Base-by-base conservation (phyloP, 2,329 filamentous ascomycete genomes). In the Calonectria naviculata region DNA sequence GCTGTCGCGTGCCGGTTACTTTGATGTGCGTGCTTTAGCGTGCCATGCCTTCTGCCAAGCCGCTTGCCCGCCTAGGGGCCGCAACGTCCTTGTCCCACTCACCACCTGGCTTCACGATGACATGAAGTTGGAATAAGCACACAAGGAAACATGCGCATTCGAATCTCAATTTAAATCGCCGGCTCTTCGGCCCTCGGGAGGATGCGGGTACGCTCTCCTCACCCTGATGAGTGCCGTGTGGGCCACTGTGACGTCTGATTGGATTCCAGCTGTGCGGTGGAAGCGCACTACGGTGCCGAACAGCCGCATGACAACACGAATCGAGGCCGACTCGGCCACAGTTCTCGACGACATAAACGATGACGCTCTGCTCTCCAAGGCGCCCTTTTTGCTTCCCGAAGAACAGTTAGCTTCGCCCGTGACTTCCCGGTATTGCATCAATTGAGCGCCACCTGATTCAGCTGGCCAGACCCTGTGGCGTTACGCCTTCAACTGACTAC, bases 211-310 rank as follows among this genome's bases (percentile, higher is more conserved):
- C 31, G 36, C 15, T 54, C 15, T 54, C 19, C 31, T 52, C 24
- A 54, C 46, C 52, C 24, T 44, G 56, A 24, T 61, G 56, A 13
- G 44, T 44, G 13, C 24, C 52, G 36, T 24, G 56, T 44, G 56
- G 56, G 56, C 56, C 56, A 31, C 19, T 36, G 49, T 9, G 38
- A 17, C 36, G 63, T 34, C 4, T 65, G 63, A 65, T 65, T 65
- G 63, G 63, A 56, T 65, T 65, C 52, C 52, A 58, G 52, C 21
- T 29, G 26, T n/a, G 46, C 26, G 62, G 47, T 42, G 46, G 62
- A 42, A n/a, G 44, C 62, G 42, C 56, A 61, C 56, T 61, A 61
- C 56, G 38, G 61, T 65, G 61, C 61, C 61, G 61, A 52, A 38
- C 34, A 52, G 63, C 63, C 63, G 63, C 36, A 61, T 31, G 36